These are phyloP conservation scores for Porpolomopsis calyptriformis DNA, from an alignment of 768 basidiomycete genomes.

Conservation along the genomic window DNA sequence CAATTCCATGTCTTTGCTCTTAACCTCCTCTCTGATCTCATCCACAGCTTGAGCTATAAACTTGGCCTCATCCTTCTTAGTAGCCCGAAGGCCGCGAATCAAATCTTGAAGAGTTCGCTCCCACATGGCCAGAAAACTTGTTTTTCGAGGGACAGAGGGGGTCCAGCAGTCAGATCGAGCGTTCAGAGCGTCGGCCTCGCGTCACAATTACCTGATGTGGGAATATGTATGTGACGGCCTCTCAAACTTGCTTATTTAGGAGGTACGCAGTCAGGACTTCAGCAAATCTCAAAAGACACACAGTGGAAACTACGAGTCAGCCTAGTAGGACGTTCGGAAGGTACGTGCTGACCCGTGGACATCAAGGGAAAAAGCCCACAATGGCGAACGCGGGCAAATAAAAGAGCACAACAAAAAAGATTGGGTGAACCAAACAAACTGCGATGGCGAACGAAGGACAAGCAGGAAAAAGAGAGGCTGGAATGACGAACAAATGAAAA, in stretches of 20 bases:
- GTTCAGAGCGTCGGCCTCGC: too few species aligned
- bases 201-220: too few species aligned
- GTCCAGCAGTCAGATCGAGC: neutral
- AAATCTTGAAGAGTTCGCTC: conserved; percentile 93
- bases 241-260: too few species aligned
- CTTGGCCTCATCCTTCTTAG: conserved; percentile 86
- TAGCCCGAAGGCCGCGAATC: conserved; percentile 88
- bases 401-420: conserved; percentile 36
- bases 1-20: conserved; percentile 89
- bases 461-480: too few species aligned
- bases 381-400: conserved; percentile 1
- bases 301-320: too few species aligned
- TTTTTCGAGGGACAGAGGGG: neutral
- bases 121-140: conserved; percentile 52
- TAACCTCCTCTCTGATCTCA: conserved; percentile 87
- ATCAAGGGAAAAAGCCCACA: conserved; percentile 21
- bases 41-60: conserved; percentile 91
- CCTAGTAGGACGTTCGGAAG: conserved; percentile 65
- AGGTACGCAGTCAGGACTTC: too few species aligned
- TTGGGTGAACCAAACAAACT: conserved; percentile 86
- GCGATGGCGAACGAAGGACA: too few species aligned
- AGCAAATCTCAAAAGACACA: too few species aligned
- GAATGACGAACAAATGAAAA: too few species aligned
- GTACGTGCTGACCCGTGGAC: too few species aligned
- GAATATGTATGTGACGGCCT: too few species aligned